Evolutionary conservation across 139 green algal species (phyloP).

Genomic region (Penium margaritaceum): DNA sequence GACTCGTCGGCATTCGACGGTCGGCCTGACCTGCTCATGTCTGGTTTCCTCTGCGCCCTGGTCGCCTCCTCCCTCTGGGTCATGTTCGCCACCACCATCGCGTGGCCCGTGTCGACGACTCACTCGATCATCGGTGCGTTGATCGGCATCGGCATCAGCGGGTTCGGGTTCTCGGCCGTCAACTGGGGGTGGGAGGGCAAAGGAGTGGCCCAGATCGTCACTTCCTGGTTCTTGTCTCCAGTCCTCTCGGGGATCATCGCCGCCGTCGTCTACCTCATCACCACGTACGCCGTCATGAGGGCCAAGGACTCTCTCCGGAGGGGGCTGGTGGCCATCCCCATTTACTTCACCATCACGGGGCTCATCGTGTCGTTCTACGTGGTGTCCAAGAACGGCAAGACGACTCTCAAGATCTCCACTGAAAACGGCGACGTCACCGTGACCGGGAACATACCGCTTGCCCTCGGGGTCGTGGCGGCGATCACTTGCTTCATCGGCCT

Average conservation of each 20-base stretch:
- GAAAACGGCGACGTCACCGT: too few species aligned
- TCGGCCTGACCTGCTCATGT: slow-evolving; percentile 50
- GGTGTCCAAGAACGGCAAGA: neutral
- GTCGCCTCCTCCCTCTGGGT: slow-evolving; percentile 45
- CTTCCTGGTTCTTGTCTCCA: slow-evolving; percentile 33
- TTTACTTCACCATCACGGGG: slow-evolving; percentile 11
- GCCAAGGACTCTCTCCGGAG: slow-evolving; percentile 1
- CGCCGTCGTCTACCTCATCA: neutral
- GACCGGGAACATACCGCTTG: neutral
- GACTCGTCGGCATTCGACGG: too few species aligned
- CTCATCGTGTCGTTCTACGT: slow-evolving; percentile 25
- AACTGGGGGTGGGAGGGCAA: too few species aligned
- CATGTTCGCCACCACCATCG: slow-evolving; percentile 39
- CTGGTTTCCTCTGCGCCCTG: slow-evolving; percentile 49
- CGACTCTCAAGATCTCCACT: too few species aligned
- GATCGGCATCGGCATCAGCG: too few species aligned
- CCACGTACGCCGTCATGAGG: neutral
- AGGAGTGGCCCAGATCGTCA: slow-evolving; percentile 22
- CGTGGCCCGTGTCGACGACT: slow-evolving; percentile 51
- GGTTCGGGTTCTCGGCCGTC: too few species aligned
- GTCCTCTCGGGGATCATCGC: slow-evolving; percentile 19
- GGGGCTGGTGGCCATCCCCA: neutral
- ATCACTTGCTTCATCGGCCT: neutral
- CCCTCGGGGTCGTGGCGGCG: neutral
- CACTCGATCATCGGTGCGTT: slow-evolving; percentile 52